Conservation (phyloP, 1,139 yeast genomes). For the Williopsis jadinii region DNA sequence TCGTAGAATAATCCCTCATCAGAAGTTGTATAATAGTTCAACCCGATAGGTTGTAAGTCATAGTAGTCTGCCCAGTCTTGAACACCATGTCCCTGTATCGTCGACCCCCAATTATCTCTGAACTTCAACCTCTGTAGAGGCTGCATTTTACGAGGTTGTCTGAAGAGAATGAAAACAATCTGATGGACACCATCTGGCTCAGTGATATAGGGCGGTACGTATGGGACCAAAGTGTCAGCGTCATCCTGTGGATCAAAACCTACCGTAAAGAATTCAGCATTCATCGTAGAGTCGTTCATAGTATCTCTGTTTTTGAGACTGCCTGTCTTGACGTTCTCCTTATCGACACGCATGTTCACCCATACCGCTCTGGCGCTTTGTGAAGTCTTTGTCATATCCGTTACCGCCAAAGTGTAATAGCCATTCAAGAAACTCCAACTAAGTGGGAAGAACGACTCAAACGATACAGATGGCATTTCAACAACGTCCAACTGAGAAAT, state of each 20-base stretch:
- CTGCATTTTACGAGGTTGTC: slow-evolving; percentile 38
- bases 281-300: neutral
- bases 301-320: neutral
- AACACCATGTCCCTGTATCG: slow-evolving; percentile 67
- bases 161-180: slow-evolving; percentile 67
- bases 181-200: slow-evolving; percentile 43
- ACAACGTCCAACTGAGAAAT: slow-evolving; percentile 13
- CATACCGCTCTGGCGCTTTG: slow-evolving; percentile 17
- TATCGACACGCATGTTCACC: slow-evolving; percentile 13
- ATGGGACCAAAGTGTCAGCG: slow-evolving; percentile 31
- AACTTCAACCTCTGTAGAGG: slow-evolving; percentile 28
- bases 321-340: slow-evolving; percentile 1
- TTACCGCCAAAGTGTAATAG: slow-evolving; percentile 11
- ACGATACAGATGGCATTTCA: slow-evolving; percentile 10
- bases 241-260: slow-evolving; percentile 15
- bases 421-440: slow-evolving; percentile 4
- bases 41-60: slow-evolving; percentile 58
- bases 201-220: slow-evolving; percentile 28
- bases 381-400: slow-evolving; percentile 11
- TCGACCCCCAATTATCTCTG: slow-evolving; percentile 84
- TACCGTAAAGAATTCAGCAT: slow-evolving; percentile 5
- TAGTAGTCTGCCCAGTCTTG: slow-evolving; percentile 67
- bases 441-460: slow-evolving; percentile 10
- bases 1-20: no score
- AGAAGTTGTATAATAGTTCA: slow-evolving; percentile 51